A percentile compares a stretch with the other conserved stretches of the same genome.
These are phyloP conservation scores for Sindora glabra DNA, from an alignment of 306 rosid genomes.

Conservation along the genomic window DNA sequence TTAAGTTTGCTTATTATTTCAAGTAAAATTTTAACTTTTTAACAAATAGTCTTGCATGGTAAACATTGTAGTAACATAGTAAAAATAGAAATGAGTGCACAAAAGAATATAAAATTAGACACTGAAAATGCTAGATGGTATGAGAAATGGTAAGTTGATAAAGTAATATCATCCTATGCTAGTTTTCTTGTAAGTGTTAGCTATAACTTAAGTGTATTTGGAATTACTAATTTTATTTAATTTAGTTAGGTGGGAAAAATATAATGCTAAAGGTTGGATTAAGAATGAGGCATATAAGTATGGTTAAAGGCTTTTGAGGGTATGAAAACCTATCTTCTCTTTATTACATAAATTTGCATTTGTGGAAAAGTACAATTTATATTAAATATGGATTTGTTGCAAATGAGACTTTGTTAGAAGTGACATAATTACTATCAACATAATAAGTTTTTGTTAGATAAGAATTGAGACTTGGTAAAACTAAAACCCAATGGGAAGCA, in stretches of 20 bases:
- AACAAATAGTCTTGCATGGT: slow-evolving; percentile 14
- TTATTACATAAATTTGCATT: too few species aligned
- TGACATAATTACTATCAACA: too few species aligned
- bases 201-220: background rate
- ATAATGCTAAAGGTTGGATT: slow-evolving; percentile 96
- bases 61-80: slow-evolving; percentile 71
- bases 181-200: background rate
- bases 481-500: too few species aligned
- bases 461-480: too few species aligned
- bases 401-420: too few species aligned
- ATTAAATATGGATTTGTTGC: too few species aligned
- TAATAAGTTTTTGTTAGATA: too few species aligned
- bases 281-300: slow-evolving; percentile 96
- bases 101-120: slow-evolving; percentile 93
- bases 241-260: slow-evolving; percentile 91
- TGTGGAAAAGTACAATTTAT: too few species aligned
- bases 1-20: slow-evolving; percentile 1
- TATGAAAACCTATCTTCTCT: too few species aligned
- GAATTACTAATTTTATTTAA: slow-evolving; percentile 12
- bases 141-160: slow-evolving; percentile 78
- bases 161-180: background rate
- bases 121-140: slow-evolving; percentile 96
- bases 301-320: too few species aligned
- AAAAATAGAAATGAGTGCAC: slow-evolving; percentile 94
- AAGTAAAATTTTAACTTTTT: background rate